Conservation (phyloP, 2,329 filamentous ascomycete genomes). For the Albophoma yamanashiensis region DNA sequence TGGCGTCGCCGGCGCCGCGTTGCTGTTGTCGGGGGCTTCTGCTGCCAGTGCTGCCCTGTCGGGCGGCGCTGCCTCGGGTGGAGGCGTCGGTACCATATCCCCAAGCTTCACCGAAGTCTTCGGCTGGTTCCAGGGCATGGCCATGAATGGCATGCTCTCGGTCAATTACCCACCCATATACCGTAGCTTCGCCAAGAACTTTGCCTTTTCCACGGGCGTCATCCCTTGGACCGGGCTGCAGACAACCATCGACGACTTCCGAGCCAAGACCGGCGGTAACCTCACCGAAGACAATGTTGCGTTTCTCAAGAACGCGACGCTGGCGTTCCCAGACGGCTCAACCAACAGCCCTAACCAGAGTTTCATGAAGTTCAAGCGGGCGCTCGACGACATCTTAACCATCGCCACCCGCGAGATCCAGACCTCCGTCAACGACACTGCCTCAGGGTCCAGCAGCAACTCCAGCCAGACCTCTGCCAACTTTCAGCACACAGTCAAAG, state of each 20-base stretch:
- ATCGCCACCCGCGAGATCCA: conserved; percentile 44
- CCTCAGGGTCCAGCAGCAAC: conserved; percentile 12
- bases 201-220: conserved; percentile 80
- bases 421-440: conserved; percentile 30
- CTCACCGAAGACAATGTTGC: conserved; percentile 68
- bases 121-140: conserved; percentile 86
- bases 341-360: conserved; percentile 29
- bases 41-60: conserved; percentile 50
- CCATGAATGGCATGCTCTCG: conserved; percentile 92
- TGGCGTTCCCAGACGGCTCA: conserved; percentile 57
- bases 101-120: conserved; percentile 81
- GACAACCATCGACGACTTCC: conserved; percentile 72
- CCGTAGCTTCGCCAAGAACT: conserved; percentile 83
- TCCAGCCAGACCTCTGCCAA: conserved; percentile 12
- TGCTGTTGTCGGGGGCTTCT: conserved; percentile 61
- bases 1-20: conserved; percentile 74
- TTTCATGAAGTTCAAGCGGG: conserved; percentile 42
- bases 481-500: conserved; percentile 48
- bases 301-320: conserved; percentile 63
- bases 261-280: conserved; percentile 73
- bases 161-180: conserved; percentile 83
- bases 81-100: conserved; percentile 55
- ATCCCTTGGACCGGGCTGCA: conserved; percentile 78
- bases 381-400: conserved; percentile 30
- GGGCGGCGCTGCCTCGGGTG: conserved; percentile 35